A percentile compares a stretch with the other conserved stretches of the same genome.
Conservation (phyloP, 1,284 basidiomycete genomes). For the Cystobasidium sp. region DNA sequence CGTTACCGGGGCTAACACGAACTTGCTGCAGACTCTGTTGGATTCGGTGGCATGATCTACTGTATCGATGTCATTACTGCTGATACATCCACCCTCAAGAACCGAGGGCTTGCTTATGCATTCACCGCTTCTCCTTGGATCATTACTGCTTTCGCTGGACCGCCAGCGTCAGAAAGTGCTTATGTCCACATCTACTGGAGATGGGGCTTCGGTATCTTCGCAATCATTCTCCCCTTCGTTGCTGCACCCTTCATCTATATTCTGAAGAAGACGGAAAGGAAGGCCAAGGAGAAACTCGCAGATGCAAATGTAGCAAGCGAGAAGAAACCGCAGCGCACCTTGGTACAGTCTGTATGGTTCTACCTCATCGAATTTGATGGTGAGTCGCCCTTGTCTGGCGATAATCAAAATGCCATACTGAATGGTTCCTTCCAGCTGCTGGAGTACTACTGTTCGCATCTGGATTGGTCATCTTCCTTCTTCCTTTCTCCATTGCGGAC, state of each 20-base stretch:
- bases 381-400: neutral
- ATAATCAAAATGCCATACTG: neutral
- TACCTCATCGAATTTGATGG: conserved; percentile 40
- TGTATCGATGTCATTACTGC: conserved; percentile 26
- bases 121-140: conserved; percentile 38
- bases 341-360: neutral
- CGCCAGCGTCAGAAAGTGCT: conserved; percentile 25
- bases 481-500: conserved; percentile 38
- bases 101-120: conserved; percentile 38
- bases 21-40: conserved; percentile 14
- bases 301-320: neutral
- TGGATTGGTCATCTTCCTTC: conserved; percentile 34
- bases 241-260: conserved; percentile 19
- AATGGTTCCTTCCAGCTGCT: neutral
- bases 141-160: conserved; percentile 40
- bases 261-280: conserved; percentile 1
- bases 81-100: conserved; percentile 4
- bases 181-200: conserved; percentile 33
- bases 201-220: conserved; percentile 35
- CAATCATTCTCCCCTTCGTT: conserved; percentile 29
- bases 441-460: conserved; percentile 33
- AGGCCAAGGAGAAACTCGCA: conserved; percentile 7
- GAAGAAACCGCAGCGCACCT: neutral
- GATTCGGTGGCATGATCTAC: conserved; percentile 36
- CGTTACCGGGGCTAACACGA: neutral